Base-by-base conservation (phyloP, 352 stramenopile species). In the Phytopythium kandeliae region DNA sequence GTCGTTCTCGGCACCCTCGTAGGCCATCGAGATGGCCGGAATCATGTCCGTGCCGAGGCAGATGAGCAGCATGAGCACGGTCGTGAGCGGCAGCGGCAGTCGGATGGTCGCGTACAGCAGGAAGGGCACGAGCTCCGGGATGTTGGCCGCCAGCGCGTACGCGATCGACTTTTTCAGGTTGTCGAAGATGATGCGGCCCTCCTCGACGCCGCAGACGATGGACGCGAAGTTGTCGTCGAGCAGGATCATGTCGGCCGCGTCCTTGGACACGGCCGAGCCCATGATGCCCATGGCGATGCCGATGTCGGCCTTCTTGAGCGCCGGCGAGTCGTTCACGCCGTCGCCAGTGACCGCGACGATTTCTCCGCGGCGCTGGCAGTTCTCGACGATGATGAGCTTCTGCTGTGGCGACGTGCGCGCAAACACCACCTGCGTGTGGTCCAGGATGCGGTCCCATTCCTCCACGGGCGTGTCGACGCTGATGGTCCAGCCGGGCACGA, bases 281-380 rank as follows among this genome's bases (percentile, higher is more conserved):
- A 92, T 96, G 61, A 97, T 97, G 49, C 96, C 96, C 96, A 99
- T 99, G 3, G 96, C 95, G 55, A 99, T 93, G 69, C 96, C 96
- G 65, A 99, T 98, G 56, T 99, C 93, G 2, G 96, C 96, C 61
- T 96, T 90, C 69, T 98, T 98, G 0, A 99, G 71, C 17, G 96
- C 96, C n/a, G 96, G 96, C 24, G 96, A 94, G 66, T 99, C 96
- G 60, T 99, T 99, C 12, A 99, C 96, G 67, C 96, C 96, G 66
- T 99, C 96, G 26, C 96, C 96, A n/a, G 95, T 99, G 57, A 99
- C 94, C 15, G 90, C 92, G 6, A 97, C 86, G 31, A 98, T 86
- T 35, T 97, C 77, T 8, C 89, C 89, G 24, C 63, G 66, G 16
- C 80, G 69, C 60, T 97, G 83, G 49, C 78, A 85, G 50, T 94